phyloP scores from a whole-genome alignment of 768 basidiomycete genomes.

The Melanogaster broomeanus region DNA sequence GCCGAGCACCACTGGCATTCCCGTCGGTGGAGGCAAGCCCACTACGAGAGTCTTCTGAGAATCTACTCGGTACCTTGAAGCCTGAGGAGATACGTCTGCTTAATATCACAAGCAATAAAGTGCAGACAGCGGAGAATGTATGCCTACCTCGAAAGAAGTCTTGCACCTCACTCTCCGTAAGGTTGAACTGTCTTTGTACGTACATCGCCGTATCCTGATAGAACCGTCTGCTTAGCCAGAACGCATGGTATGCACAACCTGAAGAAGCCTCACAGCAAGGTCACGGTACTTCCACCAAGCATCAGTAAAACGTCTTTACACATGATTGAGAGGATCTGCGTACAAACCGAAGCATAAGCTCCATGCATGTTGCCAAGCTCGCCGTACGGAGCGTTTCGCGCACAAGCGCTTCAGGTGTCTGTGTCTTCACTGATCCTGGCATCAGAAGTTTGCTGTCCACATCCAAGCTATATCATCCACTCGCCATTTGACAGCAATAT shows the following conservation, averaged over 20 bases:
- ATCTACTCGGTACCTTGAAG: conserved; percentile 43
- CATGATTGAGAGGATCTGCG: conserved; percentile 4
- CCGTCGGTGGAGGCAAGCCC: conserved; percentile 43
- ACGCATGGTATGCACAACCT: neutral
- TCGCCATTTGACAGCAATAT: conserved; percentile 53
- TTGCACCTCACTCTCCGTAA: conserved; percentile 42
- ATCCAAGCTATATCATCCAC: neutral
- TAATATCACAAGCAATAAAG: neutral
- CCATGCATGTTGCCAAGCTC: conserved; percentile 40
- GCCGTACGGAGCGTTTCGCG: conserved; percentile 35
- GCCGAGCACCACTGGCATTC: conserved; percentile 36
- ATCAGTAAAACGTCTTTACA: neutral
- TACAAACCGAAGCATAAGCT: conserved; percentile 36
- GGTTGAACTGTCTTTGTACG: conserved; percentile 41
- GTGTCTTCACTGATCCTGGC: conserved; percentile 40
- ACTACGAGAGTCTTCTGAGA: conserved; percentile 42
- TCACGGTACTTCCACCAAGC: conserved; percentile 40
- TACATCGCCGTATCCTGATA: conserved; percentile 47
- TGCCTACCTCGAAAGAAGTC: conserved; percentile 47
- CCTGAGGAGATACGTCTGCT: conserved; percentile 22
- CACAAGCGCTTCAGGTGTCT: conserved; percentile 42
- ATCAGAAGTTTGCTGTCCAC: neutral
- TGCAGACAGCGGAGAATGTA: neutral
- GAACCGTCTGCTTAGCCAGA: neutral
- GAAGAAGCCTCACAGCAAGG: conserved; percentile 32